These are phyloP conservation scores for Aeminium ludgeri DNA, from an alignment of 495 filamentous ascomycete species.

Conservation along the genomic window DNA sequence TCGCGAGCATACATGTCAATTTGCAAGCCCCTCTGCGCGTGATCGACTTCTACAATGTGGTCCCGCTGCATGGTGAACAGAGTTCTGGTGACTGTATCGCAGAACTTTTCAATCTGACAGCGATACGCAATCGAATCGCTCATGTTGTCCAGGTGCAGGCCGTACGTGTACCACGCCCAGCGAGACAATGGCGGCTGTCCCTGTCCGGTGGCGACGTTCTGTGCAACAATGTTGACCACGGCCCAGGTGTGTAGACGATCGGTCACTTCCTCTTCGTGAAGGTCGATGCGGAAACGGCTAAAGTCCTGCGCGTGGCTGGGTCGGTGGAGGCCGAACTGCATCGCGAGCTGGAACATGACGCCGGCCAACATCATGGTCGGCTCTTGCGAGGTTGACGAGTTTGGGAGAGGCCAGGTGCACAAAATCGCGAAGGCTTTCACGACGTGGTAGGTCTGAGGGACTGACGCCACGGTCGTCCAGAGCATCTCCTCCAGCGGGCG, in stretches of 20 bases:
- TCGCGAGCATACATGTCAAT: conserved; percentile 14
- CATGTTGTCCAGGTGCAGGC: conserved; percentile 15
- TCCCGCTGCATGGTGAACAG: conserved; percentile 48
- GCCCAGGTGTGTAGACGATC: conserved; percentile 85
- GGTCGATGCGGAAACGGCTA: conserved; percentile 60
- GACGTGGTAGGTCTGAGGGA: conserved; percentile 75
- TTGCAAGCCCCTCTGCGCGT: conserved; percentile 13
- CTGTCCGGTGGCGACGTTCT: conserved; percentile 73
- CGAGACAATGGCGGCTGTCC: conserved; percentile 77
- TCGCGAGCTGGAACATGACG: conserved; percentile 83
- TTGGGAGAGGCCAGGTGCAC: conserved; percentile 82
- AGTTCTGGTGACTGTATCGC: conserved; percentile 68
- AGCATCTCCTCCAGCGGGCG: conserved; percentile 56
- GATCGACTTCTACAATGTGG: conserved; percentile 15
- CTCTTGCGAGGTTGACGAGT: conserved; percentile 69
- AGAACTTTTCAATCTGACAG: conserved; percentile 66
- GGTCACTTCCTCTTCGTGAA: conserved; percentile 68
- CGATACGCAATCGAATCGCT: conserved; percentile 26
- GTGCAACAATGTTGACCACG: conserved; percentile 82
- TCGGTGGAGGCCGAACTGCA: conserved; percentile 77
- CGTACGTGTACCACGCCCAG: conserved; percentile 26
- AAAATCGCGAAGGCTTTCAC: conserved; percentile 80
- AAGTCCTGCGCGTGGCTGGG: conserved; percentile 86
- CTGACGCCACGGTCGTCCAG: conserved; percentile 66
- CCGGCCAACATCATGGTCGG: conserved; percentile 82